Evolutionary conservation across 176 grass and related monocot genomes (phyloP), one percentile per base, ranked within the genome.

Genomic region (Olyra latifolia): DNA sequence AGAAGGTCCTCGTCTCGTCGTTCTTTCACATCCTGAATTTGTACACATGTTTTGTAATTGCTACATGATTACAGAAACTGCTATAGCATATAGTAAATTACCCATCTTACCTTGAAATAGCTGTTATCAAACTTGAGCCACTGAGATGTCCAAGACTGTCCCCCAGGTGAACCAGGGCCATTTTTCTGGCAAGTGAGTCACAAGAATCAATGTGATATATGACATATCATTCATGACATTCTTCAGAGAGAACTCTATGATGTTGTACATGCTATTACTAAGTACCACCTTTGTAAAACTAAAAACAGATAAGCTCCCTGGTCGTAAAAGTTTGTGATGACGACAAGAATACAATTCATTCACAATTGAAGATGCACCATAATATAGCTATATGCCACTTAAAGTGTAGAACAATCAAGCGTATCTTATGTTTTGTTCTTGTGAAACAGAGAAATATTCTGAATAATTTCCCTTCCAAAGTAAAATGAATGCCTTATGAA

Each of bases 61-160:
- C 66, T 77, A 55, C 44, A 76, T 82, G 46, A 44, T 74, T 35
- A 52, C 19, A 56, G 19, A 10, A 45, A 69, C 44, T 45, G 1
- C 16, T 84, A 74, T 24, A 63, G 5, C 39, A 30, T 84, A 74
- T 14, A 59, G 1, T 9, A 66, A 54, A 62, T 54, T 76, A 66
- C 39, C 16, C 14, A 73, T 20, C 53, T 57, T 85, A 98, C 95
- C 74, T 91, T 98, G 89, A 92, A 98, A 62, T 94, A 98, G 59
- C 88, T 98, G 54, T 98, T 98, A 56, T 98, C 95, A 53, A 98
- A 98, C 83, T 94, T 94, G 59, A 94, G 87, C 95, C 95, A 98
- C 69, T 93, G 86, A 62, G 80, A 89, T 69, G 95, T 98, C 95
- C 95, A 98, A 78, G 95, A 94, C 57, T 94, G 95, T 8, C 95